phyloP scores from a whole-genome alignment of 305 asterid genomes.

The Solanum hybrid region DNA sequence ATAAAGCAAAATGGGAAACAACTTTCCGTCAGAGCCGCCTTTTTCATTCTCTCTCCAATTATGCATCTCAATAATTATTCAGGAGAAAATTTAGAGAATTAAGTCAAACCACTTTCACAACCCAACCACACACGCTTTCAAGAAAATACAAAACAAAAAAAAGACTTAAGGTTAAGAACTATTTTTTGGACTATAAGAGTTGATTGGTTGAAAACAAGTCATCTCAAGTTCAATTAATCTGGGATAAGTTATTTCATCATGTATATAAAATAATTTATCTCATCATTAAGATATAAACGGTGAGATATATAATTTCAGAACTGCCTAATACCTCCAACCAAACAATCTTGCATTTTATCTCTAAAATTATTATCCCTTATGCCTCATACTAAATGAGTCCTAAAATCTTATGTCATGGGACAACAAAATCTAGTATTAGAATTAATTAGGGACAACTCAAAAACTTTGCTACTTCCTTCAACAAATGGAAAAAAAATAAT shows the following conservation, averaged over 20 bases:
- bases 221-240: no score
- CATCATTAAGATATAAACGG: no score
- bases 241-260: background rate
- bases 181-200: background rate
- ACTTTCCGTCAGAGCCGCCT: background rate
- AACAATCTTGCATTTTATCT: no score
- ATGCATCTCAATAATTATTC: conserved; percentile 25
- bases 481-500: background rate
- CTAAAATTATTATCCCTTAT: background rate
- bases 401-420: background rate
- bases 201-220: no score
- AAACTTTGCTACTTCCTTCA: background rate
- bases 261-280: background rate
- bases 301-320: no score
- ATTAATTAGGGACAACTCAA: background rate
- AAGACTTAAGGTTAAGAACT: background rate
- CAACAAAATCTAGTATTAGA: background rate
- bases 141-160: background rate
- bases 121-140: conserved; percentile 19
- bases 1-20: conserved; percentile 4
- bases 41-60: conserved; percentile 13
- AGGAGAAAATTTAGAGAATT: conserved; percentile 15
- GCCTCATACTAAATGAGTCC: no score
- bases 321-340: no score
- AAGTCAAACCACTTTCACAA: conserved; percentile 31